phyloP scores from a whole-genome alignment of 495 filamentous ascomycete species.

The Penicillium maclennaniae region DNA sequence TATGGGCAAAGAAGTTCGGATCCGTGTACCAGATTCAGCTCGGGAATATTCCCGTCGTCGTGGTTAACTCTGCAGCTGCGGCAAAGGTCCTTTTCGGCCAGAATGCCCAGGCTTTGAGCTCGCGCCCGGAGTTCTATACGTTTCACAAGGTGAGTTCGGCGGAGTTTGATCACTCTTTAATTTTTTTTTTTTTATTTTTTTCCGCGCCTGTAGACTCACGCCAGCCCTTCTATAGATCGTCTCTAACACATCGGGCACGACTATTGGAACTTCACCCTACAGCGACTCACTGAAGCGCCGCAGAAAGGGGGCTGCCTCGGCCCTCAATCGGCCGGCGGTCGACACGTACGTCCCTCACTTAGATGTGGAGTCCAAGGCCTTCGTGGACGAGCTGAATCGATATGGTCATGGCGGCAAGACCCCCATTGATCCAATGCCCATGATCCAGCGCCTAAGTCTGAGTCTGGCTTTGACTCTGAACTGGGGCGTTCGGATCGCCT shows the following conservation, averaged over 20 bases:
- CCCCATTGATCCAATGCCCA: constrained; percentile 56
- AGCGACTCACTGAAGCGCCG: constrained; percentile 59
- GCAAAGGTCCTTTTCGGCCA: constrained; percentile 56
- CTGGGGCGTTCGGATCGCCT: constrained; percentile 57
- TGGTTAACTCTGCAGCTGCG: constrained; percentile 56
- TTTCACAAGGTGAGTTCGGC: constrained; percentile 54
- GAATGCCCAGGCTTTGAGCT: constrained; percentile 56
- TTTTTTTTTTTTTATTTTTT: too few species aligned
- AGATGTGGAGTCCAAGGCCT: constrained; percentile 56
- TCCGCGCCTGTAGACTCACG: background rate
- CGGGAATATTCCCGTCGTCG: constrained; percentile 57
- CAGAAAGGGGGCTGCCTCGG: constrained; percentile 60
- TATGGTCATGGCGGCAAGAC: constrained; percentile 50
- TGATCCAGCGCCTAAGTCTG: constrained; percentile 56
- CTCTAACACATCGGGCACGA: constrained; percentile 60
- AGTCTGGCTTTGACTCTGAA: constrained; percentile 58
- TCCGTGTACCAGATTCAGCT: constrained; percentile 62
- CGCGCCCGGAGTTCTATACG: constrained; percentile 59
- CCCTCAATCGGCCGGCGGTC: constrained; percentile 59
- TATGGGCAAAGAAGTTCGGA: constrained; percentile 56
- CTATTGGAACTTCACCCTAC: constrained; percentile 62
- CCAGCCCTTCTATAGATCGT: constrained; percentile 43
- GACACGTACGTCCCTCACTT: constrained; percentile 58
- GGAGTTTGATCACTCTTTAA: background rate
- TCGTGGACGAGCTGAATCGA: constrained; percentile 55